Percentiles rank a stretch among this genome's conserved stretches.
Evolutionary conservation across 352 stramenopile genomes (phyloP).

Genomic region (Stephanocyclus meneghinianus): DNA sequence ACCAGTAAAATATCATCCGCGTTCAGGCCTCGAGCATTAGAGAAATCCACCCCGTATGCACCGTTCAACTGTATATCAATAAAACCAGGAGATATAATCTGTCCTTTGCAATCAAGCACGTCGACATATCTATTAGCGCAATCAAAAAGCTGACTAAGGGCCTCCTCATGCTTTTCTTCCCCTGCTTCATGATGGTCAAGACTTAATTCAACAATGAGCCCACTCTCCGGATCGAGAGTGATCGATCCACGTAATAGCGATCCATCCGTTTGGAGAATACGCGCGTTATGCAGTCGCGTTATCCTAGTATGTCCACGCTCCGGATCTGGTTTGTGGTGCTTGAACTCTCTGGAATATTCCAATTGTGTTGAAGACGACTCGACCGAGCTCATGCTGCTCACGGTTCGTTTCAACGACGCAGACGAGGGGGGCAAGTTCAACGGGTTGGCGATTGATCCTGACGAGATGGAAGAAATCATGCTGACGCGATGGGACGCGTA

Average conservation of each 20-base stretch:
- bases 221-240: conserved; percentile 10
- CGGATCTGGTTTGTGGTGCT: background rate
- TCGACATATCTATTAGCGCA: background rate
- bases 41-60: conserved; percentile 87
- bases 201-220: conserved; percentile 16
- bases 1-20: conserved; percentile 25
- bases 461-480: conserved; percentile 13
- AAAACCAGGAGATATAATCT: conserved; percentile 86
- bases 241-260: conserved; percentile 24
- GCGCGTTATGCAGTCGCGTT: conserved; percentile 30
- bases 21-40: conserved; percentile 42
- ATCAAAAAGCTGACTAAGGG: background rate
- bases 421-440: background rate
- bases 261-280: conserved; percentile 36
- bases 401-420: conserved; percentile 8
- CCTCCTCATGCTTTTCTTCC: conserved; percentile 4
- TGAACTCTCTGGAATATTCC: background rate
- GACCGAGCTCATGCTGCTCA: conserved; percentile 11
- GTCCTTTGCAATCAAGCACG: conserved; percentile 80
- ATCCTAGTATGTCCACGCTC: background rate
- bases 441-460: background rate
- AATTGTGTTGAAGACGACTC: background rate
- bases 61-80: conserved; percentile 90
- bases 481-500: conserved; percentile 23
- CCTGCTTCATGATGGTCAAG: background rate